Base-by-base conservation (phyloP, 225 moss, liverwort and hornwort genomes). In the Climacium dendroides region DNA sequence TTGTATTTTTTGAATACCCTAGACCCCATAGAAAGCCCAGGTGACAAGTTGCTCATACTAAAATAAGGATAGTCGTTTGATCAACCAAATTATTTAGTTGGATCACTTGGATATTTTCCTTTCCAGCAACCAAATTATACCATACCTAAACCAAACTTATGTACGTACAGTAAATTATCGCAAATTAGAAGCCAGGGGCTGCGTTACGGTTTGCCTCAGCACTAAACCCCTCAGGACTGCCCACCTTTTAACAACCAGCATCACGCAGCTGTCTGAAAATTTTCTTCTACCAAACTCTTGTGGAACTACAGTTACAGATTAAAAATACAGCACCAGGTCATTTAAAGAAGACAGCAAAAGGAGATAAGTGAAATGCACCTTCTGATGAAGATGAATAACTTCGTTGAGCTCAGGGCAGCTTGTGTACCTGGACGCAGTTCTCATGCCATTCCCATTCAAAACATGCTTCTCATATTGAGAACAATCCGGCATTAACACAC, bases 361-460 rank as follows among this genome's bases (percentile, higher is more conserved):
- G 45, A 69, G 69, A 64, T 35, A 32, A 80, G 30, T 48, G 48
- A 28, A 71, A 45, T 79, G 32, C 91, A 96, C 98, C 95, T 98
- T 98, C n/a, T 98, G 98, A 87, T 98, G 98, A 63, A 98, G 94
- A 75, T 96, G 94, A 61, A 97, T 80, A 67, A 97, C 90, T 47
- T 95, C 88, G 54, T 97, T 97, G 54, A 97, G 95, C 84, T 96
- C 95, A 53, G 95, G 96, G 73, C 97, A 97, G 79, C 95, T 95
- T 5, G 95, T 91, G 81, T 96, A 97, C 91, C 96, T 97, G 82
- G 55, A 89, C 17, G 22, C 45, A 83, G 70, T 81, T 48, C 85
- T 81, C 70, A 88, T 6, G 37, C 28, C 22, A 81, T 48, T 59
- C 63, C 37, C 37, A 32, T 78, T 78, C 57, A 82, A 75, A 85